phyloP scores from a whole-genome alignment of 2,329 filamentous ascomycete genomes.

The Cryphonectria carpinicola region DNA sequence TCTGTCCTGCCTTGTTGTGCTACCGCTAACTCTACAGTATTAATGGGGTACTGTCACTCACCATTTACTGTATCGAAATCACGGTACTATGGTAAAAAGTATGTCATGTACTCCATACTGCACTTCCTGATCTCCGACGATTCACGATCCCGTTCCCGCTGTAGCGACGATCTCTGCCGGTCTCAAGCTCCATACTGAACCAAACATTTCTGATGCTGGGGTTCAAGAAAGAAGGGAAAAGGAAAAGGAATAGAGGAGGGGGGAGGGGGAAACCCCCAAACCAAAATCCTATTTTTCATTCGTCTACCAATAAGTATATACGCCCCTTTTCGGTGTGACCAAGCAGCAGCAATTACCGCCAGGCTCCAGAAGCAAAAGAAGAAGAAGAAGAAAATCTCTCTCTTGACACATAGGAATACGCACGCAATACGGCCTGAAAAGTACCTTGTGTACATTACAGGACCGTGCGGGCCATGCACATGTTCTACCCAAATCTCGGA shows the following conservation, averaged over 20 bases:
- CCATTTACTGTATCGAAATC: background rate
- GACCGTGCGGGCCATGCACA: constrained; percentile 5
- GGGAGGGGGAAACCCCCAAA: background rate
- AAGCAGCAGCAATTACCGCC: background rate
- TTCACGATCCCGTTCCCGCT: background rate
- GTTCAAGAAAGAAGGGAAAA: background rate
- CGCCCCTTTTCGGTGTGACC: background rate
- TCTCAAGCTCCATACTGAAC: background rate
- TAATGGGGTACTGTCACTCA: background rate
- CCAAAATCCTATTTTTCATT: background rate
- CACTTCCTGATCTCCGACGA: background rate
- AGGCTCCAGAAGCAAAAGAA: background rate
- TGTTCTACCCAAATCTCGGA: constrained; percentile 9
- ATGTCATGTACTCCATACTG: constrained; percentile 3
- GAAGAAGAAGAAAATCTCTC: background rate
- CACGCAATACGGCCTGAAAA: background rate
- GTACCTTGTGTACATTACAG: background rate
- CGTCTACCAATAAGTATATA: background rate
- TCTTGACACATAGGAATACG: background rate
- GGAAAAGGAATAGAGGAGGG: too few species aligned
- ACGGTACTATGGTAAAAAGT: background rate
- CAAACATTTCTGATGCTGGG: background rate
- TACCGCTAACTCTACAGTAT: background rate
- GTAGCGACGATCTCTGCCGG: background rate
- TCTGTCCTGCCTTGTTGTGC: background rate